Percentiles rank a stretch among this genome's conserved stretches.
These are phyloP conservation scores for Naganishia randhawae DNA, from an alignment of 768 basidiomycete genomes.

Conservation along the genomic window DNA sequence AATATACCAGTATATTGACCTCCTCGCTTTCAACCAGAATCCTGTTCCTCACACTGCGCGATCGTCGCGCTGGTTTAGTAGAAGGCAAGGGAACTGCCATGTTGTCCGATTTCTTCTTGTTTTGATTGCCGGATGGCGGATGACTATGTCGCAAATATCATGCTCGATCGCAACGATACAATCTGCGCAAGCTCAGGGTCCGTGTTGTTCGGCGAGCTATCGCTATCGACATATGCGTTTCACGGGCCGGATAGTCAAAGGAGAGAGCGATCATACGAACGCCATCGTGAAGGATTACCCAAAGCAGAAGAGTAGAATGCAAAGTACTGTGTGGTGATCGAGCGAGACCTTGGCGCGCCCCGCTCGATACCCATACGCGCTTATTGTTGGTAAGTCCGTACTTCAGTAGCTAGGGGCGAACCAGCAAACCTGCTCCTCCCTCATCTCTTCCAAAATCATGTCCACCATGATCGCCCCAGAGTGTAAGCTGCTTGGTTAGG, in stretches of 20 bases:
- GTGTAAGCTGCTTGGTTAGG: background rate
- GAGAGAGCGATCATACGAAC: background rate
- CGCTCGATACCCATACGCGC: background rate
- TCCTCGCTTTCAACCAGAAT: slow-evolving; percentile 9
- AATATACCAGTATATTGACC: slow-evolving; percentile 13
- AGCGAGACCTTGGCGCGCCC: slow-evolving; percentile 9
- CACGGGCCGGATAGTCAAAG: background rate
- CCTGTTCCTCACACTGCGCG: slow-evolving; percentile 12
- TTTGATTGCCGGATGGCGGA: slow-evolving; percentile 2
- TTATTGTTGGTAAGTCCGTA: too few relatives aligned
- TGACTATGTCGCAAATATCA: background rate
- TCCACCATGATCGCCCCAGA: too few relatives aligned
- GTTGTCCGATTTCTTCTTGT: background rate
- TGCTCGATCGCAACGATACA: background rate
- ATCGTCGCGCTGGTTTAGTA: background rate
- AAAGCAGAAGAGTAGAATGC: background rate
- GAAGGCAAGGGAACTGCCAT: slow-evolving; percentile 4
- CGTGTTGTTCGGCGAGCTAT: background rate
- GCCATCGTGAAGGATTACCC: slow-evolving; percentile 14
- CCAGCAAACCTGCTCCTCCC: too few relatives aligned
- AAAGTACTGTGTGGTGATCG: background rate
- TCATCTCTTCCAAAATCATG: too few relatives aligned
- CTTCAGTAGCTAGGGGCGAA: too few relatives aligned
- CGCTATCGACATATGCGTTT: background rate
- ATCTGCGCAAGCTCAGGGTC: background rate